A percentile compares a stretch with the other conserved stretches of the same genome.
Evolutionary conservation across 768 basidiomycete species (phyloP).

Genomic region (Mycena pura): DNA sequence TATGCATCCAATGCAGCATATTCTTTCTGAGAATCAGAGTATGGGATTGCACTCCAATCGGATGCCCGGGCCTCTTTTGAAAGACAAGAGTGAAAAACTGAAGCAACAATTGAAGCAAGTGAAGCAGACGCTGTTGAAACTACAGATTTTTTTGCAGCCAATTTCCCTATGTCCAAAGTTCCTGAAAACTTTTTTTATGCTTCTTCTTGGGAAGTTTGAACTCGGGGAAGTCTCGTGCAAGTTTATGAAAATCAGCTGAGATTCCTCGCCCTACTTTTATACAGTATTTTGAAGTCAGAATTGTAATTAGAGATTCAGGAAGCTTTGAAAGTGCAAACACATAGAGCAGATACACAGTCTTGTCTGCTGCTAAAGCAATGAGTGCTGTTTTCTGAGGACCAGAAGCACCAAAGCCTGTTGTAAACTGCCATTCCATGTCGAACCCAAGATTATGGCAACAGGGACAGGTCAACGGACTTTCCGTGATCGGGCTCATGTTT

Average conservation of each 20-base stretch:
- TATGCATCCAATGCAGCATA: slow-evolving; percentile 27
- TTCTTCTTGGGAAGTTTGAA: not conserved
- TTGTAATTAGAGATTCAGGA: not conserved
- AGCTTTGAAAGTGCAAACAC: not conserved
- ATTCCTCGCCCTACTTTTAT: slow-evolving; percentile 27
- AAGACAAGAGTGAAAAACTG: slow-evolving; percentile 2
- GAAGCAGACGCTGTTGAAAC: slow-evolving; percentile 23
- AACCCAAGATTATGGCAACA: not conserved
- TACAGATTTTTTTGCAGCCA: slow-evolving; percentile 24
- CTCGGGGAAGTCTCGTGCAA: slow-evolving; percentile 23
- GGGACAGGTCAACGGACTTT: too few relatives aligned
- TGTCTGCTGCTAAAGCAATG: not conserved
- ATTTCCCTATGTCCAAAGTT: slow-evolving; percentile 23
- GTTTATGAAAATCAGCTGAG: slow-evolving; percentile 21
- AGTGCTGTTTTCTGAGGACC: not conserved
- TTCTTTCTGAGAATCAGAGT: slow-evolving; percentile 5
- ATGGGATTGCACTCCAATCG: not conserved
- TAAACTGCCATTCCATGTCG: not conserved
- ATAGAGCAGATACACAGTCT: not conserved
- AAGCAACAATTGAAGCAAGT: slow-evolving; percentile 19
- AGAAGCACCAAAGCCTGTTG: not conserved
- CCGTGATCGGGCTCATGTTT: too few relatives aligned
- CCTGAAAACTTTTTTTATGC: not conserved
- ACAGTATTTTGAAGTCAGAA: not conserved
- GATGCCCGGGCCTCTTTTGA: not conserved